Evolutionary conservation across 768 basidiomycete genomes (phyloP).

Genomic region (Lactarius sanguifluus): DNA sequence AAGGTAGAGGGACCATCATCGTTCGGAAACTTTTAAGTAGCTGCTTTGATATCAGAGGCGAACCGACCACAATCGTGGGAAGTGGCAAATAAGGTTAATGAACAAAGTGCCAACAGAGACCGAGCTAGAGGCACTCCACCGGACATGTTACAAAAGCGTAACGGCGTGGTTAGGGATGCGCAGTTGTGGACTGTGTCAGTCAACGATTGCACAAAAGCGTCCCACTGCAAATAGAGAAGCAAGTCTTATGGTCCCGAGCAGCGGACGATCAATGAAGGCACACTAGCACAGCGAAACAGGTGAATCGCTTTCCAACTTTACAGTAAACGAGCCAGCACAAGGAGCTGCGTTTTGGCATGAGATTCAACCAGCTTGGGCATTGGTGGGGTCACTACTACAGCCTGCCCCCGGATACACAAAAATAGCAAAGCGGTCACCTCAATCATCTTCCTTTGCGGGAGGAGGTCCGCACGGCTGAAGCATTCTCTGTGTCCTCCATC

Average conservation of each 20-base stretch:
- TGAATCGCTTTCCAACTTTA: not conserved
- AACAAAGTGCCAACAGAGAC: constrained; percentile 1
- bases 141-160: not conserved
- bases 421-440: constrained; percentile 4
- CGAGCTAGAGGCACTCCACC: not conserved
- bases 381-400: constrained; percentile 10
- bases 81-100: constrained; percentile 7
- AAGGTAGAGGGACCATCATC: not conserved
- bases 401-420: not conserved
- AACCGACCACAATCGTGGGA: not conserved
- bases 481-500: constrained; percentile 43
- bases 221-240: not conserved
- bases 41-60: not conserved
- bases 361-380: not conserved
- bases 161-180: not conserved
- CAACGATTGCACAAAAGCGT: not conserved
- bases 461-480: constrained; percentile 58
- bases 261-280: constrained; percentile 5
- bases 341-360: not conserved
- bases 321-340: not conserved
- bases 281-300: not conserved
- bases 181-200: constrained; percentile 16
- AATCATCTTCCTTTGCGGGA: constrained; percentile 76
- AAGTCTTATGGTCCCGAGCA: not conserved
- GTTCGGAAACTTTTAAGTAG: constrained; percentile 7